Evolutionary conservation across 208 protist genomes (phyloP).

Genomic region (Crithidia expoeki): DNA sequence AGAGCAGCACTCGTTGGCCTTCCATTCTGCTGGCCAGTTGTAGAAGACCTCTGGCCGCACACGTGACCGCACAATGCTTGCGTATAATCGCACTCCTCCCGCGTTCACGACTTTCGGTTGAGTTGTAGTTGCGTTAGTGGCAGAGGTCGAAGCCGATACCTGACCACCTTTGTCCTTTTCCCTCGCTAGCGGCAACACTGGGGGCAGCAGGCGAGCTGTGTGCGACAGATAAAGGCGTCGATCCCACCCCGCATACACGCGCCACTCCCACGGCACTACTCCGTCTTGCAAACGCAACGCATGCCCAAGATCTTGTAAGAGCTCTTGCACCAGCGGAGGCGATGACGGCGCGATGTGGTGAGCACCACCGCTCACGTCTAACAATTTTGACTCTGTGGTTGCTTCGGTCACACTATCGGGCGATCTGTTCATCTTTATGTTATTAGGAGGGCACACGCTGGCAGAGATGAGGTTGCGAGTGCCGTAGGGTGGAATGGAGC

Average conservation of each 20-base stretch:
- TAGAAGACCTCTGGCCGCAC: conserved; percentile 27
- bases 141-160: neutral
- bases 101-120: neutral
- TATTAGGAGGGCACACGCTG: conserved; percentile 2
- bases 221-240: conserved; percentile 74
- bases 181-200: conserved; percentile 28
- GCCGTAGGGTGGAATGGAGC: conserved; percentile 62
- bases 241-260: conserved; percentile 42
- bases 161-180: neutral
- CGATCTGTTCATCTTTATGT: neutral
- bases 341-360: neutral
- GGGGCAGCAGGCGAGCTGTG: conserved; percentile 52
- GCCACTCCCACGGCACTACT: conserved; percentile 34
- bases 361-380: neutral
- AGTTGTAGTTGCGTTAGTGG: neutral
- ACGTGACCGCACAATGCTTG: neutral
- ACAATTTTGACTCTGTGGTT: no score
- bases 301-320: conserved; percentile 34
- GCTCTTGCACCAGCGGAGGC: conserved; percentile 34
- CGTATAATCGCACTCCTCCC: conserved; percentile 1
- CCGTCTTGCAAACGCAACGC: conserved; percentile 46
- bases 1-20: neutral
- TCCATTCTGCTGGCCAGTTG: conserved; percentile 20
- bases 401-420: neutral
- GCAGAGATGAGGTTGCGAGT: conserved; percentile 25